phyloP scores from a whole-genome alignment of 169 alveolate genomes.

The Cryptosporidium canis region DNA sequence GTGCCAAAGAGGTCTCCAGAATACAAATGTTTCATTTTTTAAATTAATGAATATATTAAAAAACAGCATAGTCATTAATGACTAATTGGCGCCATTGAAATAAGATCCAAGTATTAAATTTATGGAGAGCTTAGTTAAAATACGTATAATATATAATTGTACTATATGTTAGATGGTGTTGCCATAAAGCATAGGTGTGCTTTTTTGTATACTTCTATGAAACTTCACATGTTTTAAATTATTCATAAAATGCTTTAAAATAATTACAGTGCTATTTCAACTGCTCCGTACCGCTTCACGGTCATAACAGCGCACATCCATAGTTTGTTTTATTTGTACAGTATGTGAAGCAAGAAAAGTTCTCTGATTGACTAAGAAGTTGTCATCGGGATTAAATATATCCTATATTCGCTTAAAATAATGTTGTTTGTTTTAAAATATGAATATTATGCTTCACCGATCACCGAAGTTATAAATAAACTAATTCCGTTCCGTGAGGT shows the following conservation, averaged over 20 bases:
- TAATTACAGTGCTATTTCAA: no score
- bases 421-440: not conserved
- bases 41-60: not conserved
- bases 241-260: not conserved
- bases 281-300: not conserved
- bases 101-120: not conserved
- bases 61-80: not conserved
- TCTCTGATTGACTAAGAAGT: not conserved
- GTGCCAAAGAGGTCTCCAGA: constrained; percentile 59
- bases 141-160: no score
- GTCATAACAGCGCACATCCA: constrained; percentile 9
- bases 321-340: not conserved
- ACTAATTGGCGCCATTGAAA: not conserved
- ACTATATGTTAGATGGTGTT: no score
- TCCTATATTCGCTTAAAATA: not conserved
- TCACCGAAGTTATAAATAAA: constrained; percentile 11
- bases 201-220: not conserved
- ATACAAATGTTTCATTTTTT: constrained; percentile 41
- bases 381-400: not conserved
- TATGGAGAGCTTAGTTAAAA: not conserved
- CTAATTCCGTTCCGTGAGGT: constrained; percentile 44
- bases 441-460: not conserved
- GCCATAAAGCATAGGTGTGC: not conserved
- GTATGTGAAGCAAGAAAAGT: not conserved
- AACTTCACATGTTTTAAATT: no score